These are phyloP conservation scores for Gomphus bonarii DNA, from an alignment of 1,284 basidiomycete species.

Conservation along the genomic window DNA sequence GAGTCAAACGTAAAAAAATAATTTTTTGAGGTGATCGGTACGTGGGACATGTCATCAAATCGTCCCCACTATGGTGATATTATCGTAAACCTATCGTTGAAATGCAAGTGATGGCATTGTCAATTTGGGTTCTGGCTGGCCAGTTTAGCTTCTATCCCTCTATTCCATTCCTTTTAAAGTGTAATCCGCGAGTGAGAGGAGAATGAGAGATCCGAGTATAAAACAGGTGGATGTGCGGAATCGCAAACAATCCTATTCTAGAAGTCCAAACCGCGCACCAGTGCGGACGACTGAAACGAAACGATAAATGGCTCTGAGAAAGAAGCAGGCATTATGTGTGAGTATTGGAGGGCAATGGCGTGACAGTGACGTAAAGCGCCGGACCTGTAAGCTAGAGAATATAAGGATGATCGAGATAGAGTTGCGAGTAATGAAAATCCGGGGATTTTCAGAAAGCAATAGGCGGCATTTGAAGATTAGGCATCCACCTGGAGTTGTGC, in stretches of 20 bases:
- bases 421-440: conserved; percentile 12
- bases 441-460: background rate
- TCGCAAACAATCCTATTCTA: conserved; percentile 1
- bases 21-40: background rate
- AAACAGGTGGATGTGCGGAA: background rate
- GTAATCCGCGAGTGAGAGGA: background rate
- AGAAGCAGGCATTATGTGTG: conserved; percentile 1
- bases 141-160: background rate
- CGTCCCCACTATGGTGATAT: conserved; percentile 5
- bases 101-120: background rate
- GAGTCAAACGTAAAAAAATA: background rate
- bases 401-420: conserved; percentile 10
- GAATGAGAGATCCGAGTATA: conserved; percentile 5
- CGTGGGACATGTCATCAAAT: conserved; percentile 5
- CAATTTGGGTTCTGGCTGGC: background rate
- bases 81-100: conserved; percentile 9
- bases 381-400: background rate
- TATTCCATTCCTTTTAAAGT: background rate
- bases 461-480: conserved; percentile 1
- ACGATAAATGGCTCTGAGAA: background rate
- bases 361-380: background rate
- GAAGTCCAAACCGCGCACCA: background rate
- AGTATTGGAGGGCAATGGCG: background rate
- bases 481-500: background rate
- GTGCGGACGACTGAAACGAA: background rate